A percentile compares a stretch with the other conserved stretches of the same genome.
phyloP scores from a whole-genome alignment of 228 moss, liverwort and hornwort species.

The Sphagnum magellanicum region DNA sequence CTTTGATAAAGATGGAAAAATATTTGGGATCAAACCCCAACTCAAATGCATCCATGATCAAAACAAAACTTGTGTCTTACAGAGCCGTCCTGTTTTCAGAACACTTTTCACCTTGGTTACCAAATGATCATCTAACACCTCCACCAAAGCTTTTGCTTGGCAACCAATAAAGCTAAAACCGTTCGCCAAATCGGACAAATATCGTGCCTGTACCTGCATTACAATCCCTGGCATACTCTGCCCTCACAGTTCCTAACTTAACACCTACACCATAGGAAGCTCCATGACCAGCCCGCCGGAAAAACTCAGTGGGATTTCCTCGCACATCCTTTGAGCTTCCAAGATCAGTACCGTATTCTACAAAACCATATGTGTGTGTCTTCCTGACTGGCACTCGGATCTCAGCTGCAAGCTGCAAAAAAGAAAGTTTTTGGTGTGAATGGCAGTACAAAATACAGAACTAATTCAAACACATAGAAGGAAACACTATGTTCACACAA shows the following conservation, averaged over 20 bases:
- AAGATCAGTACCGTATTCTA: constrained; percentile 80
- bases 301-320: constrained; percentile 90
- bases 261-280: constrained; percentile 77
- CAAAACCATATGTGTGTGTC: constrained; percentile 73
- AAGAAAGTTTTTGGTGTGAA: background rate
- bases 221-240: constrained; percentile 89
- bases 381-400: constrained; percentile 68
- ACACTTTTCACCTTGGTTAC: no score
- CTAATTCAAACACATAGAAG: no score
- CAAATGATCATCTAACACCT: no score
- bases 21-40: no score
- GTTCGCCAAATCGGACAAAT: constrained; percentile 89
- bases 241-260: constrained; percentile 78
- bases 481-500: no score
- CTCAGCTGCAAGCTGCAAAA: constrained; percentile 63
- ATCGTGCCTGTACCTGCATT: constrained; percentile 71
- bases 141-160: no score
- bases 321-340: constrained; percentile 91
- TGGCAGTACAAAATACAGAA: no score
- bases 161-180: constrained; percentile 28
- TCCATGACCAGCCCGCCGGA: constrained; percentile 67
- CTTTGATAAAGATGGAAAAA: no score
- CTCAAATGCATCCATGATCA: no score
- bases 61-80: no score
- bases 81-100: no score